Evolutionary conservation across 371 early-diverging fungal genomes (phyloP).

Genomic region (Apophysomyces variabilis): DNA sequence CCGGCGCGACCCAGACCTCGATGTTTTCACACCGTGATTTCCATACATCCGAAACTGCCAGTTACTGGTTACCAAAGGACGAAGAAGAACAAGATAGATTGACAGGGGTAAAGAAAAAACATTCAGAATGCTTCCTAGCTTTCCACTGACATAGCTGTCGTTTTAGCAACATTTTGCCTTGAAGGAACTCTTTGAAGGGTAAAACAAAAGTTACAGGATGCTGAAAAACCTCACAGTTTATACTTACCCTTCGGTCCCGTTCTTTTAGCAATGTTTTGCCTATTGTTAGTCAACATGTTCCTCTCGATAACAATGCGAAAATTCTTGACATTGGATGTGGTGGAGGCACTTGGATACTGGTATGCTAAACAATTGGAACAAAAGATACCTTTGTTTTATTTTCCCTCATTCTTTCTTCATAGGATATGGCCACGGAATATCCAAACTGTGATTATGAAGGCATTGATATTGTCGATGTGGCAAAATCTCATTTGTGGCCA

Average conservation of each 20-base stretch:
- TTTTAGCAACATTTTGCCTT: conserved; percentile 18
- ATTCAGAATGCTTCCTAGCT: no score
- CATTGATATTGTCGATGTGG: conserved; percentile 48
- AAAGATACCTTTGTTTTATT: background rate
- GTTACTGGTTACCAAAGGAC: conserved; percentile 20
- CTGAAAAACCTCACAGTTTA: background rate
- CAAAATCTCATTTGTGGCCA: conserved; percentile 49
- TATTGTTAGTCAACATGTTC: conserved; percentile 7
- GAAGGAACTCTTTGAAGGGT: conserved; percentile 16
- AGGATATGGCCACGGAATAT: conserved; percentile 57
- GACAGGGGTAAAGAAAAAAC: conserved; percentile 13
- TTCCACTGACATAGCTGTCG: background rate
- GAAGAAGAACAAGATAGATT: conserved; percentile 21
- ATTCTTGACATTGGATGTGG: conserved; percentile 37
- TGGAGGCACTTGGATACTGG: conserved; percentile 35
- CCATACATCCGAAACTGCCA: conserved; percentile 8
- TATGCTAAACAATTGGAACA: background rate
- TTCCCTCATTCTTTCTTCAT: background rate
- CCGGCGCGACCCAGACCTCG: background rate
- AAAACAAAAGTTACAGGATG: background rate
- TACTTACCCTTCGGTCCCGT: background rate
- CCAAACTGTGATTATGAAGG: conserved; percentile 47
- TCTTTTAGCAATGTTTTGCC: conserved; percentile 18
- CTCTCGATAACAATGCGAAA: conserved; percentile 11
- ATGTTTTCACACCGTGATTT: conserved; percentile 5